Evolutionary conservation across 2,329 filamentous ascomycete species (phyloP), one percentile per base, ranked within the genome.

Genomic region (Hymenoscyphus repandus): DNA sequence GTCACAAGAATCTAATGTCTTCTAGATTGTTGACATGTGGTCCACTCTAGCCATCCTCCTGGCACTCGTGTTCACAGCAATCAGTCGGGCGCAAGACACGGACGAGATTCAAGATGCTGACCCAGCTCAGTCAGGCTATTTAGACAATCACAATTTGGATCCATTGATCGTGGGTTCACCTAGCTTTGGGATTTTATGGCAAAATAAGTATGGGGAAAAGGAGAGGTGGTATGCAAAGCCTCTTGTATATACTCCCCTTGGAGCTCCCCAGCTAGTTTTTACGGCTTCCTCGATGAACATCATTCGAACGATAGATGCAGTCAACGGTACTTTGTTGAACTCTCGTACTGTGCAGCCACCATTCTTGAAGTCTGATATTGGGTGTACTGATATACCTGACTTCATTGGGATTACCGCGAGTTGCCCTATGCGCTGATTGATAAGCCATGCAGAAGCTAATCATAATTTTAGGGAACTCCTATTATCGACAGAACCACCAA

Each of bases 141-240:
- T 70, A 11, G 60, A 65, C 9, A 70, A 72, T 49, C 71, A 74
- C 57, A 72, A 72, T 51, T 62, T 73, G 53, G 64, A 72, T 36
- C 72, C 70, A 2, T 61, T 62, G 5, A 63, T 64, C 17, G 62
- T 71, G 3, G 58, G 60, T 11, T 60, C 59, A n/a, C 51, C 62
- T n/a, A 63, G 60, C 15, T 70, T 72, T 57, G 69, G 69, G 31
- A 66, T 60, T n/a, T 47, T 60, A 12, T 62, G 72, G 67, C 63
- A 66, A 58, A 58, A 58, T 57, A 55, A 54, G n/a, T 66, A 63
- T 52, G 58, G 57, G 15, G 53, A 47, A 20, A 57, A 63, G 15
- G 66, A 66, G 55, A 54, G 53, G 54, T 74, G 72, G 54, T 70
- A 68, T 51, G 71, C 72, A 36, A 72, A 72, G 54, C 72, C 72